Evolutionary conservation across 2,329 filamentous ascomycete species (phyloP), one percentile per base, ranked within the genome.

Genomic region (Cordyceps farinosa): DNA sequence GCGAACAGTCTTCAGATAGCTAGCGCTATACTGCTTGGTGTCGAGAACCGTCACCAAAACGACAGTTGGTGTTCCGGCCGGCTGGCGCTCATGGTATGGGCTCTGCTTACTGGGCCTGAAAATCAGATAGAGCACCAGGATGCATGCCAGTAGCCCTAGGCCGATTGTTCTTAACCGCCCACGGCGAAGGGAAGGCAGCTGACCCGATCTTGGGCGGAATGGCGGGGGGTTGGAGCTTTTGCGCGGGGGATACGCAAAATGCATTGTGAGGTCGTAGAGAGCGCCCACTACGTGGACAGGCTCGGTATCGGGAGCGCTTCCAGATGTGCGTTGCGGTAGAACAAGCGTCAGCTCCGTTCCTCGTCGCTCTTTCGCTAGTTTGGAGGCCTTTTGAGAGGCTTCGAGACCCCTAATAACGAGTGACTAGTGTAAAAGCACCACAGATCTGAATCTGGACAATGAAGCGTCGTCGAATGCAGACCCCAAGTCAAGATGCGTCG

Each of bases 11-110:
- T 89, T 81, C 62, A 89, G 80, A 76, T 94, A 96, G 48, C 80
- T 81, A 40, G 78, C 77, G 71, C 86, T 87, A 69, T 89, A 85
- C 45, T 77, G 80, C 58, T 81, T 79, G 64, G 87, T 83, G 73
- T 97, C 91, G 62, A 97, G 77, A 9, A 94, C 86, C 2, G 95
- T 97, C 65, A 99, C 90, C 57, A 99, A 80, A 38, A 98, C 92
- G 27, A 85, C 86, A 0, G 84, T 79, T 34, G 86, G 84, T 36
- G 80, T 80, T 45, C 86, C 86, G n/a, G 79, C 79, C 0, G 82
- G 80, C 47, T 76, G 68, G 66, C 73, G 73, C 58, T 76, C 74
- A 36, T 67, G 71, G 52, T 76, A 76, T 22, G 73, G 69, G 57
- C 68, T 65, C 59, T 70, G 64, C 30, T 68, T 63, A 22, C 67